Evolutionary conservation across 176 grass and related monocot species (phyloP).

Genomic region (Themeda triandra): DNA sequence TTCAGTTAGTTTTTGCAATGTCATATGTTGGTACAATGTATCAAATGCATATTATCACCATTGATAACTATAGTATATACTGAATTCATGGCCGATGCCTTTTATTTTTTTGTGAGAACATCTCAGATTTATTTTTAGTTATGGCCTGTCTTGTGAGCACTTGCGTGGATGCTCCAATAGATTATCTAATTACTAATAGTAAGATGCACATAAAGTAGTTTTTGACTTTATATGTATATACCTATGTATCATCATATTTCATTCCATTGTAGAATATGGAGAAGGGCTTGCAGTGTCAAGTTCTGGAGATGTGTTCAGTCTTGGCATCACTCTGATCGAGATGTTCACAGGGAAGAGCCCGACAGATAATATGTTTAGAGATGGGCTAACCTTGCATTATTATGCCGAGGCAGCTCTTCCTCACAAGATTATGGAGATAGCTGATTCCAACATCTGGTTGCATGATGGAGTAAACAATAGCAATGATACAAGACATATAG

Average conservation of each 20-base stretch:
- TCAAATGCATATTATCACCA: not conserved
- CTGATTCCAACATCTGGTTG: not conserved
- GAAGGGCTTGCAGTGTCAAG: not conserved
- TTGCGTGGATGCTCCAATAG: too few relatives aligned
- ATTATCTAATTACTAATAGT: too few relatives aligned
- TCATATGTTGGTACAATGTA: not conserved
- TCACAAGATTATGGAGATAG: not conserved
- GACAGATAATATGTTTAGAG: not conserved
- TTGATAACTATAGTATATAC: not conserved
- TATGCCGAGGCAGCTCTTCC: not conserved
- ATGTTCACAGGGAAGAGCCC: constrained; percentile 6
- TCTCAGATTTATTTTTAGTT: too few relatives aligned
- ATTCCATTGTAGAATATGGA: not conserved
- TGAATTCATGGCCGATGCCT: too few relatives aligned
- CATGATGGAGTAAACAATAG: not conserved
- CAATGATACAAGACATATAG: not conserved
- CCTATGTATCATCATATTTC: not conserved
- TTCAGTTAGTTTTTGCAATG: not conserved
- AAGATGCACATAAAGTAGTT: too few relatives aligned
- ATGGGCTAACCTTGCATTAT: not conserved
- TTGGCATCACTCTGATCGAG: constrained; percentile 15
- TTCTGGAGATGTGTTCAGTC: constrained; percentile 11
- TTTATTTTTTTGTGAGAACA: too few relatives aligned
- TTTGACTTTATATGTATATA: too few relatives aligned
- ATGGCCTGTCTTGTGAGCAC: too few relatives aligned